These are phyloP conservation scores for Chaetomium globosum DNA, from an alignment of 2,329 filamentous ascomycete genomes.

Conservation along the genomic window DNA sequence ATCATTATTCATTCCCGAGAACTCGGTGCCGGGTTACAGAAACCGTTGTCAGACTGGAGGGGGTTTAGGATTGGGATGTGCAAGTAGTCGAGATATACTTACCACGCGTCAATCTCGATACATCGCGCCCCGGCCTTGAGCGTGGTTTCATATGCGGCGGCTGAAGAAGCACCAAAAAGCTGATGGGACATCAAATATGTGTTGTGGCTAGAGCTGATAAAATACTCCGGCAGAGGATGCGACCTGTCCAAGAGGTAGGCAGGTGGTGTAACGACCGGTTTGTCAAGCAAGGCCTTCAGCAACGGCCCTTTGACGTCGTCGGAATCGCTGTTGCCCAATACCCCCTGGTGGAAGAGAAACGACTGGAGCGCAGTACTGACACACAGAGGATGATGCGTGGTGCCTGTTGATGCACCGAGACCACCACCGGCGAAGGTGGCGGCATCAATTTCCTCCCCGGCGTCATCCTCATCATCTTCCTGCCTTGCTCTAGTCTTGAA, in stretches of 20 bases:
- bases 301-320: neutral
- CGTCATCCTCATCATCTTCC: neutral
- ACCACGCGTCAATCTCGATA: neutral
- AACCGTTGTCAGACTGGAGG: neutral
- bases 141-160: constrained; percentile 59
- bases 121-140: neutral
- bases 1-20: neutral
- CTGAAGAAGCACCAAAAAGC: constrained; percentile 65
- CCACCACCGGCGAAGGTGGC: neutral
- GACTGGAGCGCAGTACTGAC: neutral
- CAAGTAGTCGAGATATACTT: neutral
- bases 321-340: neutral
- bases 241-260: constrained; percentile 27
- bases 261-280: neutral
- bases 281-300: neutral
- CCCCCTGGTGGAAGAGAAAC: neutral
- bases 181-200: constrained; percentile 73
- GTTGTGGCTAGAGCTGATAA: constrained; percentile 73
- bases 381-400: neutral
- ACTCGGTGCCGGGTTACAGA: neutral
- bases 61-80: neutral
- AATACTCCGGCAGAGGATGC: constrained; percentile 68
- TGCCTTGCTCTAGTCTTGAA: neutral
- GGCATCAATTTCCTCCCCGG: neutral
- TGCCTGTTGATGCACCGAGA: neutral